These are phyloP conservation scores for Tephrocybe sp. DNA, from an alignment of 768 basidiomycete genomes.

Conservation along the genomic window DNA sequence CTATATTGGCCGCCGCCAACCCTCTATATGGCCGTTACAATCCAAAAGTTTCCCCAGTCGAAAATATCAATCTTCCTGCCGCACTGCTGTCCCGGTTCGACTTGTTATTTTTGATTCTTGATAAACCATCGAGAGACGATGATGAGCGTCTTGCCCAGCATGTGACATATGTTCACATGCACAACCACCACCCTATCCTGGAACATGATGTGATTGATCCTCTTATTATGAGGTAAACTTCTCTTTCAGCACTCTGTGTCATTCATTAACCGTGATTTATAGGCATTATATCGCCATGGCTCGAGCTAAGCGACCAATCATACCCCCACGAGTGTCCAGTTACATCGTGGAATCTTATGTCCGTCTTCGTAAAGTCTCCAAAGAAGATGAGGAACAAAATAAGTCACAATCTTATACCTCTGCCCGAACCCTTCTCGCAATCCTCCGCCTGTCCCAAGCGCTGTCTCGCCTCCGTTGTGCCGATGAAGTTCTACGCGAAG, in stretches of 20 bases:
- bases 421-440: constrained; percentile 90
- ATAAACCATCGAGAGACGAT: constrained; percentile 92
- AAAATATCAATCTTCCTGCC: constrained; percentile 98
- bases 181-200: constrained; percentile 83
- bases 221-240: constrained; percentile 74
- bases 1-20: constrained; percentile 96
- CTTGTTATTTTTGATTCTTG: constrained; percentile 92
- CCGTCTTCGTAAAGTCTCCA: constrained; percentile 87
- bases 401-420: constrained; percentile 94
- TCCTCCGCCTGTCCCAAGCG: constrained; percentile 92
- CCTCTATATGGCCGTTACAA: constrained; percentile 98
- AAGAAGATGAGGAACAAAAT: constrained; percentile 85
- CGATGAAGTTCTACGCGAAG: constrained; percentile 73
- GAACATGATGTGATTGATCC: constrained; percentile 85
- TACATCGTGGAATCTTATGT: constrained; percentile 97
- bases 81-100: constrained; percentile 96
- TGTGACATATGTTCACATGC: constrained; percentile 98
- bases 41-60: constrained; percentile 94
- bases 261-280: constrained; percentile 2
- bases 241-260: constrained; percentile 10
- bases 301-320: constrained; percentile 83
- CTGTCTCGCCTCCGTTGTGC: constrained; percentile 89
- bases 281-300: constrained; percentile 96
- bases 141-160: constrained; percentile 96
- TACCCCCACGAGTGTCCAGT: constrained; percentile 82